phyloP scores from a whole-genome alignment of 73 alveolate genomes.

The Tetrahymena elliotti region DNA sequence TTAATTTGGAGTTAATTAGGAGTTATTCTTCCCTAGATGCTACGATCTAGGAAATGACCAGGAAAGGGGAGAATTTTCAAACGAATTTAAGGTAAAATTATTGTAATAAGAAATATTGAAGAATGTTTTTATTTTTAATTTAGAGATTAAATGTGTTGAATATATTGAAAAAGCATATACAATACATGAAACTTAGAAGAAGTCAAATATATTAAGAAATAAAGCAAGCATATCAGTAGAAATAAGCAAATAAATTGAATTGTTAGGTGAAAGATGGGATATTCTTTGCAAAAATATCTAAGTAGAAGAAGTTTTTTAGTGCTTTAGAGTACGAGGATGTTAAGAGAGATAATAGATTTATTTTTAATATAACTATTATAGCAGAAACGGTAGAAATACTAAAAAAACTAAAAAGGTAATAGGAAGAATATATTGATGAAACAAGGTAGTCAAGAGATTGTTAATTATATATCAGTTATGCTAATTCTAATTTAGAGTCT shows the following conservation, averaged over 20 bases:
- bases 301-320: slow-evolving; percentile 5
- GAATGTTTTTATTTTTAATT: neutral
- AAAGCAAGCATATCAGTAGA: slow-evolving; percentile 7
- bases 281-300: slow-evolving; percentile 14
- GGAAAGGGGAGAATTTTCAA: slow-evolving; percentile 49
- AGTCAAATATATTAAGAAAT: slow-evolving; percentile 10
- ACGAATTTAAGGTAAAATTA: slow-evolving; percentile 34
- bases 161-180: slow-evolving; percentile 37
- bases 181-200: slow-evolving; percentile 20
- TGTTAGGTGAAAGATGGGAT: slow-evolving; percentile 4
- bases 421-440: slow-evolving; percentile 19
- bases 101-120: neutral
- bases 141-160: slow-evolving; percentile 43
- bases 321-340: neutral
- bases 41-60: slow-evolving; percentile 59
- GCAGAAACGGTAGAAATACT: slow-evolving; percentile 8
- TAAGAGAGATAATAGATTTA: neutral
- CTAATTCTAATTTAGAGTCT: slow-evolving; percentile 3
- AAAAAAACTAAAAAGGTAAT: neutral
- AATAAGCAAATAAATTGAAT: neutral
- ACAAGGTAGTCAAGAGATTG: slow-evolving; percentile 13
- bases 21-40: slow-evolving; percentile 59
- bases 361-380: neutral
- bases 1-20: slow-evolving; percentile 39
- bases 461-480: neutral